Base-by-base conservation (phyloP, 352 stramenopile genomes). In the Pythium chondricola region DNA sequence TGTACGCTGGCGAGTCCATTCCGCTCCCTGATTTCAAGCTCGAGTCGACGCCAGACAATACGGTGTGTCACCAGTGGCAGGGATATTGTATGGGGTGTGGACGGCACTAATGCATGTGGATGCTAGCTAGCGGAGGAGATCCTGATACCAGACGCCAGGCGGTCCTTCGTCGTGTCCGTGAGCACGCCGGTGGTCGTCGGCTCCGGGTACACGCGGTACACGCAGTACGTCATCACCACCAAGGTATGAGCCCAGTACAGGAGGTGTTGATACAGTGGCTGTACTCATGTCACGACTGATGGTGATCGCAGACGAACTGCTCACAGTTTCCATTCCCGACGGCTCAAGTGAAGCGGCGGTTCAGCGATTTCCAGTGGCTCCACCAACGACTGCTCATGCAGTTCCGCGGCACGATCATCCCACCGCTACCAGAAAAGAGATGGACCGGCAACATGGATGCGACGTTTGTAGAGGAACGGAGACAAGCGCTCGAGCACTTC, bases 311-410 rank as follows among this genome's bases (percentile, higher is more conserved):
- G 82, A 88, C 74, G 2, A 83, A 90, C 25, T 74, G 66, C 17
- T 61, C 56, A 17, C 61, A 73, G 18, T 93, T 93, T 35, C 79
- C 79, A 7, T 85, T 71, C 41, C 56, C 64, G 10, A 64, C 67
- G 6, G 77, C 73, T 22, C 79, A 91, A 84, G 82, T 96, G 25
- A 87, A 86, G 40, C 70, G 86, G 8, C 73, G 86, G 11, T 96
- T 93, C 55, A 93, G 79, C 45, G 86, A 96, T 59, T 95, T 96
- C 39, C 78, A 91, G 47, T 96, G 86, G 86, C 71, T 95, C 6
- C 86, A 95, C 26, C 63, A 90, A 45, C 72, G 86, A 6, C 56
- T 96, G 22, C 47, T 85, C 13, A 67, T 79, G 52, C 65, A 83
- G 30, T 95, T 88, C 67, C 79, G 76, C 69, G 83, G 82, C 22